Evolutionary conservation across 2,329 filamentous ascomycete species (phyloP).

Genomic region (Trichophyton mentagrophytes): DNA sequence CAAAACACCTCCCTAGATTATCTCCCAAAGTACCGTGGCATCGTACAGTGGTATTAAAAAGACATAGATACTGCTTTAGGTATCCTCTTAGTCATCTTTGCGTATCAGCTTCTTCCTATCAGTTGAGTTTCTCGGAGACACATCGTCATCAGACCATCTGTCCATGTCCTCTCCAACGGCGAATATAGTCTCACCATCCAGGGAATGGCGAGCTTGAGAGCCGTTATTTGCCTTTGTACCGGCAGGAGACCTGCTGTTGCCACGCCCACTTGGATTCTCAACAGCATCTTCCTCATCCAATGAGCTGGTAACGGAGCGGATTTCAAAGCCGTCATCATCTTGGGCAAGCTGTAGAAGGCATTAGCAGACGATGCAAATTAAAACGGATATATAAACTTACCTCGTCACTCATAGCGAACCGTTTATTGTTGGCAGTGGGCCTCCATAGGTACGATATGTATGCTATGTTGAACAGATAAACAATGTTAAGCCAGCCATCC

Average conservation of each 20-base stretch:
- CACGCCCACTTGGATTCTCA: constrained; percentile 7
- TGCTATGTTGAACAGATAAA: constrained; percentile 85
- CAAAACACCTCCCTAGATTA: constrained; percentile 5
- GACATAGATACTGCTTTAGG: not conserved
- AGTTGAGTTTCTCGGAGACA: constrained; percentile 39
- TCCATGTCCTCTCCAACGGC: constrained; percentile 80
- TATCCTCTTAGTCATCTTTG: constrained; percentile 22
- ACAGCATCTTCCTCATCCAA: constrained; percentile 50
- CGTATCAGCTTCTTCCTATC: constrained; percentile 40
- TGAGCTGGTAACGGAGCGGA: constrained; percentile 74
- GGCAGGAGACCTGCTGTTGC: constrained; percentile 27
- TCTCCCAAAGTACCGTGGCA: not conserved
- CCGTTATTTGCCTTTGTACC: constrained; percentile 30
- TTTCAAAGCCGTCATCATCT: constrained; percentile 96
- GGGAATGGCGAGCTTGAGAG: constrained; percentile 42
- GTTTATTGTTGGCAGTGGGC: constrained; percentile 87
- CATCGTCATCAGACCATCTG: constrained; percentile 64
- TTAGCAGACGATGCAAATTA: not conserved
- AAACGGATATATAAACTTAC: constrained; percentile 28
- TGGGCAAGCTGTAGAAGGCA: constrained; percentile 56
- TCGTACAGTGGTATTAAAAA: constrained; percentile 1
- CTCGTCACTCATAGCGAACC: constrained; percentile 98
- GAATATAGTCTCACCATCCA: constrained; percentile 91
- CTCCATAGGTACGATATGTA: constrained; percentile 95
- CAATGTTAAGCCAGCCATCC: constrained; percentile 92